phyloP scores from a whole-genome alignment of 1,139 yeast species.

The Zygosaccharomyces pseudobailii region DNA sequence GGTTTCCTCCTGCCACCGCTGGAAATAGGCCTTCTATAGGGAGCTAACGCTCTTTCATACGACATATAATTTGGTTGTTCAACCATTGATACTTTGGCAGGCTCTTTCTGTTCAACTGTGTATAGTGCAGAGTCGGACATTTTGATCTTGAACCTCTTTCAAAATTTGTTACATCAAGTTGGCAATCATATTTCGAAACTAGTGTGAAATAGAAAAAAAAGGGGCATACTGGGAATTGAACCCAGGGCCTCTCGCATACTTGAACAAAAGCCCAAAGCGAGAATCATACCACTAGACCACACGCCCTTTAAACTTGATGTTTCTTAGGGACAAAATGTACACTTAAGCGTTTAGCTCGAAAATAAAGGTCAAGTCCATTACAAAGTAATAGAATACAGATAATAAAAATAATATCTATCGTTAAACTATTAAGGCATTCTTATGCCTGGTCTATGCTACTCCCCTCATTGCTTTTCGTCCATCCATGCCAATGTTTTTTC shows the following conservation, averaged over 20 bases:
- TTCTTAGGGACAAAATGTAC: not conserved
- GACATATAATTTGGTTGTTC: slow-evolving; percentile 10
- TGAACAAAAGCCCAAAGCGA: slow-evolving; percentile 18
- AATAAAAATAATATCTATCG: not conserved
- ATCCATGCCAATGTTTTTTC: slow-evolving; percentile 79
- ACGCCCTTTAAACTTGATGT: slow-evolving; percentile 9
- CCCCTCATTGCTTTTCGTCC: slow-evolving; percentile 48
- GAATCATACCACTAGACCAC: slow-evolving; percentile 19
- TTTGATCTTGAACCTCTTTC: too few species aligned
- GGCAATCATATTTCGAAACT: not conserved
- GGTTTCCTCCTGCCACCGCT: slow-evolving; percentile 10
- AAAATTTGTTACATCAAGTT: too few species aligned
- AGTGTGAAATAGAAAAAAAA: not conserved
- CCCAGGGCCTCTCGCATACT: slow-evolving; percentile 24
- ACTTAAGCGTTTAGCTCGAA: too few species aligned
- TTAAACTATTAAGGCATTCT: too few species aligned
- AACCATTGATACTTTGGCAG: slow-evolving; percentile 1
- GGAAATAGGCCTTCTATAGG: slow-evolving; percentile 21
- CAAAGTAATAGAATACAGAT: not conserved
- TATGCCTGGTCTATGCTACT: not conserved
- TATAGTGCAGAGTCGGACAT: too few species aligned
- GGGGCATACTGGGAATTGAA: slow-evolving; percentile 25
- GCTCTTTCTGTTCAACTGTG: too few species aligned
- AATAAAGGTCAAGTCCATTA: too few species aligned
- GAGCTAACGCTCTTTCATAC: slow-evolving; percentile 18